Percentiles rank a stretch among this genome's conserved stretches.
phyloP scores from a whole-genome alignment of 225 moss, liverwort and hornwort genomes.

The Antitrichia curtipendula region DNA sequence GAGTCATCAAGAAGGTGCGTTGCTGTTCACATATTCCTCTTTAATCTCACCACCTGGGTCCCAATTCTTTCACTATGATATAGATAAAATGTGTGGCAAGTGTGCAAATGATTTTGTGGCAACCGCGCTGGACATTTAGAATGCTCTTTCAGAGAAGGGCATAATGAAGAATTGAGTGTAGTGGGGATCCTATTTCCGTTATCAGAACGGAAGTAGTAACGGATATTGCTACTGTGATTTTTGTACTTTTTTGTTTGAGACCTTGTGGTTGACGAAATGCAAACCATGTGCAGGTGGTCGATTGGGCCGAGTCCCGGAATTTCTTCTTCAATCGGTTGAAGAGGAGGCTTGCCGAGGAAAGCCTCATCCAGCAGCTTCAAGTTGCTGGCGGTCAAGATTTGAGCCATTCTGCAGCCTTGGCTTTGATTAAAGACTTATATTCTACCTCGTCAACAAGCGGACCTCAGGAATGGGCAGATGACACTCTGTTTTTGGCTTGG shows the following conservation, averaged over 20 bases:
- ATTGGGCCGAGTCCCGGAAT: constrained; percentile 73
- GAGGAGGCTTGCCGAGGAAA: constrained; percentile 80
- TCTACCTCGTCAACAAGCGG: neutral
- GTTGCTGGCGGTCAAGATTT: constrained; percentile 58
- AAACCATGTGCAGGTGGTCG: constrained; percentile 38
- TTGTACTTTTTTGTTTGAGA: neutral
- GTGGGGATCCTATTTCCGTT: neutral
- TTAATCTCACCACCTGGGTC: neutral
- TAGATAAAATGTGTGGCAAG: neutral
- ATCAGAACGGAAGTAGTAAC: neutral
- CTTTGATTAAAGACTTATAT: constrained; percentile 48
- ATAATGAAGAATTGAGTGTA: neutral
- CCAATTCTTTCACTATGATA: neutral
- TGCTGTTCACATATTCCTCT: neutral
- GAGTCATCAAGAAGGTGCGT: constrained; percentile 77
- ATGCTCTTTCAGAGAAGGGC: neutral
- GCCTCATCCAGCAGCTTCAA: constrained; percentile 45
- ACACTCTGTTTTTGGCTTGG: constrained; percentile 60
- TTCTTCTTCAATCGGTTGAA: constrained; percentile 85
- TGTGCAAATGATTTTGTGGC: neutral
- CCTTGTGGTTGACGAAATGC: neutral
- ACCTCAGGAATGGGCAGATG: constrained; percentile 49
- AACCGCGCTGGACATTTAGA: neutral
- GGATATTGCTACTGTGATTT: neutral
- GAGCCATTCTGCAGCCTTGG: constrained; percentile 50